phyloP scores from a whole-genome alignment of 23 red algal species.

The Gracilaria gracilis region DNA sequence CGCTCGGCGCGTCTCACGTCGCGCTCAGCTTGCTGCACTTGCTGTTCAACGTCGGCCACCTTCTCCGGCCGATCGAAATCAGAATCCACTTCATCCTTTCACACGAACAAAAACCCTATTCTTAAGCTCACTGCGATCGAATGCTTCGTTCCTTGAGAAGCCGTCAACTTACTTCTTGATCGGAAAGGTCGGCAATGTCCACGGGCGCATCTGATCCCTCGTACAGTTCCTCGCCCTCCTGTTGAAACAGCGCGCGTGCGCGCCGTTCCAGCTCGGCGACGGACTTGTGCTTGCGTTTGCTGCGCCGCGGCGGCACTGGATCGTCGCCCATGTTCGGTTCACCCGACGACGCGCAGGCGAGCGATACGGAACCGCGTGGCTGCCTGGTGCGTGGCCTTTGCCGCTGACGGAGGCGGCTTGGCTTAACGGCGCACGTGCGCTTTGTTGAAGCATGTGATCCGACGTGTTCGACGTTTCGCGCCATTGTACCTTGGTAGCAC shows the following conservation, averaged over 20 bases:
- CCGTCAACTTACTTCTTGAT: background rate
- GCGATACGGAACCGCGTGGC: no score
- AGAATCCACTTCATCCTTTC: constrained; percentile 49
- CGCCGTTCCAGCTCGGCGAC: constrained; percentile 48
- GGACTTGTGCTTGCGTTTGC: constrained; percentile 36
- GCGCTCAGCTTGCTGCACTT: constrained; percentile 27
- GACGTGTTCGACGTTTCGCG: no score
- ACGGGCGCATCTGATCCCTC: constrained; percentile 31
- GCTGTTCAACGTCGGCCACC: background rate
- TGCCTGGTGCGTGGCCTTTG: no score
- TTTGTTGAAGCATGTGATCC: no score
- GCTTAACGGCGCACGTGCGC: no score
- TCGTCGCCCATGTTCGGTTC: no score
- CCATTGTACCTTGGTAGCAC: no score
- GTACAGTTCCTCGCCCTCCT: constrained; percentile 21
- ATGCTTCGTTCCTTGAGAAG: no score
- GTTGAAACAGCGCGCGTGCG: constrained; percentile 23
- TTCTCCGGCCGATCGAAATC: constrained; percentile 49
- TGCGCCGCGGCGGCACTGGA: constrained; percentile 19
- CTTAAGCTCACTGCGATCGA: no score
- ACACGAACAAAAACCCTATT: no score
- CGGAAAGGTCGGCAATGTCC: constrained; percentile 21
- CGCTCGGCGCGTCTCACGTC: constrained; percentile 17
- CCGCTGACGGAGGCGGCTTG: no score
- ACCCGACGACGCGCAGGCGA: no score